Percentiles rank a stretch among this genome's conserved stretches.
Conservation (phyloP, 192 early-diverging fungal genomes). For the Coemansia sp. region DNA sequence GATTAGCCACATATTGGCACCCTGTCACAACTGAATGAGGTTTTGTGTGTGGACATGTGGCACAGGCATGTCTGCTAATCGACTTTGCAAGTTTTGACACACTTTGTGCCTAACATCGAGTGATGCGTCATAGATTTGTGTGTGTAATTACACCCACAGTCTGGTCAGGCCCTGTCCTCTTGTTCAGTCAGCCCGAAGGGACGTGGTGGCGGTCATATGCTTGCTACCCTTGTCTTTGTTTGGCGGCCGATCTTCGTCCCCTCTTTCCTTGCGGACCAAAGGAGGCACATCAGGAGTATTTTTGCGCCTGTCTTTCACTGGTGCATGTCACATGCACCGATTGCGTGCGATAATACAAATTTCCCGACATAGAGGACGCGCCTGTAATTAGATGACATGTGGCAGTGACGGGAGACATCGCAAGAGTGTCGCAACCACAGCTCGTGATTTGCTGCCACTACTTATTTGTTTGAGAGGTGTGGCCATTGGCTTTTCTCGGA, state of each 20-base stretch:
- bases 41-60: neutral
- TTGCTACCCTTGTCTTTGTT: neutral
- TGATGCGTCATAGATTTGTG: neutral
- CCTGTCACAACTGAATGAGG: neutral
- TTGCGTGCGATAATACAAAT: neutral
- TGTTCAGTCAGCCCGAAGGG: neutral
- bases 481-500: neutral
- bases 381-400: neutral
- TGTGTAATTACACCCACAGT: neutral
- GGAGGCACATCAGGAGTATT: neutral
- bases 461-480: neutral
- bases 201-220: neutral
- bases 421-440: neutral
- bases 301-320: neutral
- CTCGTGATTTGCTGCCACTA: neutral
- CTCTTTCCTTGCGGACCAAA: conserved; percentile 3
- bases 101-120: neutral
- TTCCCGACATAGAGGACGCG: neutral
- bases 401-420: neutral
- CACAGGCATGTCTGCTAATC: neutral
- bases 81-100: neutral
- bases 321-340: neutral
- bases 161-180: conserved; percentile 2
- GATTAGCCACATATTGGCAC: conserved; percentile 1
- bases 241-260: neutral